Evolutionary conservation across 2,329 filamentous ascomycete genomes (phyloP).

Genomic region (Cercospora sojina): DNA sequence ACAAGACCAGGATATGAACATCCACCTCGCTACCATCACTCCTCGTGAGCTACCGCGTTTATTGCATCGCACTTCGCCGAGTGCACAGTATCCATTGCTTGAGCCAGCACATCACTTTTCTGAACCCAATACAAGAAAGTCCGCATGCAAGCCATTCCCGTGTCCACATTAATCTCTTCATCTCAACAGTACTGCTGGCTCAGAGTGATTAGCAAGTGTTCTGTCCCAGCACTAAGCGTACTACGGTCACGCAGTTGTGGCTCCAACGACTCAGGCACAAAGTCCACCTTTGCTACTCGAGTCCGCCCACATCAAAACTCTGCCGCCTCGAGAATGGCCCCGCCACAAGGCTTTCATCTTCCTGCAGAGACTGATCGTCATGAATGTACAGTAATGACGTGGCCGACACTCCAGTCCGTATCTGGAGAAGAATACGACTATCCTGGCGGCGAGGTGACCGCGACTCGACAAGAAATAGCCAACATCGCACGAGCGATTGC

Average conservation of each 20-base stretch:
- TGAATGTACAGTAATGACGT: slow-evolving; percentile 19
- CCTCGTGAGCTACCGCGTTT: background rate
- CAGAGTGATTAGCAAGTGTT: background rate
- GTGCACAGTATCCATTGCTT: background rate
- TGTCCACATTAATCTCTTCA: background rate
- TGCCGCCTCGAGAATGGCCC: background rate
- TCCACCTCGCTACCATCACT: background rate
- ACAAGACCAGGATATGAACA: background rate
- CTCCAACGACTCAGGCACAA: background rate
- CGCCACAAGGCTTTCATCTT: slow-evolving; percentile 5
- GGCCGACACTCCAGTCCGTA: slow-evolving; percentile 14
- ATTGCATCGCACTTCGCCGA: background rate
- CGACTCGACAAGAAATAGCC: slow-evolving; percentile 13
- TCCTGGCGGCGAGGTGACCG: slow-evolving; percentile 1
- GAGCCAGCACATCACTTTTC: background rate
- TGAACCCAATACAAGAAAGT: background rate
- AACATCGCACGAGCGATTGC: slow-evolving; percentile 15
- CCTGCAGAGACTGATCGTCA: slow-evolving; percentile 17
- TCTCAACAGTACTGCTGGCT: background rate
- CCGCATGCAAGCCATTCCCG: background rate
- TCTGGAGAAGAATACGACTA: slow-evolving; percentile 8
- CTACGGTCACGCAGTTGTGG: background rate
- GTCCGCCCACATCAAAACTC: background rate
- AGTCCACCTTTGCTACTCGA: background rate
- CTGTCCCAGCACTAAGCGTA: background rate